Evolutionary conservation across 257 asterid species (phyloP).

Genomic region (Solanum lignicaule): DNA sequence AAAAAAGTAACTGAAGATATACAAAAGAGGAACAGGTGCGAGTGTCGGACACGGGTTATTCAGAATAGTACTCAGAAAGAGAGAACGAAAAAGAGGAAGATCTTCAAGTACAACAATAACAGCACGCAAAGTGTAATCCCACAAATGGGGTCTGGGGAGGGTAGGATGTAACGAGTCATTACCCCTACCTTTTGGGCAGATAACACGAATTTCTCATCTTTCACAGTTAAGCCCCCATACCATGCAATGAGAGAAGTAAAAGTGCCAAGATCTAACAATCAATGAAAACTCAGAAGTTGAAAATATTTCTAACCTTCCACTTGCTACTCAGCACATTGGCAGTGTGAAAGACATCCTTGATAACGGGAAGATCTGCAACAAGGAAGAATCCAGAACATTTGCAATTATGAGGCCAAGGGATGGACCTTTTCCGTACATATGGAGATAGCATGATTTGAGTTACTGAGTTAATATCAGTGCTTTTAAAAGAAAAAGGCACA

Average conservation of each 20-base stretch:
- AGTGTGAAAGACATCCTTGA: slow-evolving; percentile 63
- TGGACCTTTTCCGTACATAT: not conserved
- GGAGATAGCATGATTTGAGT: not conserved
- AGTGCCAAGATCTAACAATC: not conserved
- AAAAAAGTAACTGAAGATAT: not conserved
- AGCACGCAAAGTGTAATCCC: not conserved
- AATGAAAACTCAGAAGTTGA: not conserved
- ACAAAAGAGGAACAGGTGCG: not conserved
- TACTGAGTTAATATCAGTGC: not conserved
- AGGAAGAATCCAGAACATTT: slow-evolving; percentile 2
- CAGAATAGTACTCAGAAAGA: not conserved
- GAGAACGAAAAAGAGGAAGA: not conserved
- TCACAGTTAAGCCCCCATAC: not conserved
- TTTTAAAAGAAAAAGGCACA: not conserved
- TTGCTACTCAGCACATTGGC: slow-evolving; percentile 49
- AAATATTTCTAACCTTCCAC: slow-evolving; percentile 62
- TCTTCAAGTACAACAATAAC: not conserved
- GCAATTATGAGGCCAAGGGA: not conserved
- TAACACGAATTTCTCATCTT: not conserved
- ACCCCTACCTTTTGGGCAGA: not conserved
- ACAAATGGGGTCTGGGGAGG: not conserved
- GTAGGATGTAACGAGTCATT: not conserved
- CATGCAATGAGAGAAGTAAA: not conserved
- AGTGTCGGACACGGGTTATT: not conserved
- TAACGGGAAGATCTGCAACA: slow-evolving; percentile 54